A percentile compares a stretch with the other conserved stretches of the same genome.
Conservation (phyloP, 805 yeast genomes). For the Wickerhamiella spandovensis region DNA sequence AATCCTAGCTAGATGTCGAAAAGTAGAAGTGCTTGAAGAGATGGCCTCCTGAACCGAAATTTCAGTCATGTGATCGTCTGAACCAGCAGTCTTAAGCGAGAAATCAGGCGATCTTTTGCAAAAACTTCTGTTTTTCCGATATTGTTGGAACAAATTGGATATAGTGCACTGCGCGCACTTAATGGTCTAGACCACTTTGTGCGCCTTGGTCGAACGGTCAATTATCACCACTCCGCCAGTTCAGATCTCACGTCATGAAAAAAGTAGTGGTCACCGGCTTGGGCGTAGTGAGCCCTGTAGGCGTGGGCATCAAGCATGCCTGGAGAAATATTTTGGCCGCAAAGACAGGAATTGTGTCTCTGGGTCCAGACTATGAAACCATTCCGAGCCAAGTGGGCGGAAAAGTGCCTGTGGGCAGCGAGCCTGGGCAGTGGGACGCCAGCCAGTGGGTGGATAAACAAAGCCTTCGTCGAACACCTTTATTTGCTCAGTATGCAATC, state of each 20-base stretch:
- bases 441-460: conserved; percentile 34
- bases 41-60: too few species aligned
- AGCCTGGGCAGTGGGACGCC: conserved; percentile 40
- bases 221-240: not conserved
- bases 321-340: conserved; percentile 26
- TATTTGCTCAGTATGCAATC: conserved; percentile 65
- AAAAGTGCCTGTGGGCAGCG: conserved; percentile 42
- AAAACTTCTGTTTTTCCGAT: too few species aligned
- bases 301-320: conserved; percentile 38
- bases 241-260: not conserved
- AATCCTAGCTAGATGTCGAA: too few species aligned
- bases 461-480: conserved; percentile 46
- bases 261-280: conserved; percentile 89
- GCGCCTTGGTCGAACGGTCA: too few species aligned
- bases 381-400: conserved; percentile 71
- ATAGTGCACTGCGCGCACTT: too few species aligned
- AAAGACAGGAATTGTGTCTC: conserved; percentile 28
- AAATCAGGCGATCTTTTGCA: too few species aligned
- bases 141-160: too few species aligned
- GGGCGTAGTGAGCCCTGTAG: conserved; percentile 78
- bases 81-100: too few species aligned
- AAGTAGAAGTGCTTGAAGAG: too few species aligned
- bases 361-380: conserved; percentile 33
- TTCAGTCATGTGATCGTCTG: too few species aligned
- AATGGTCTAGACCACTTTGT: too few species aligned